Conservation (phyloP, 1,284 basidiomycete species). For the Bjerkandera adusta region DNA sequence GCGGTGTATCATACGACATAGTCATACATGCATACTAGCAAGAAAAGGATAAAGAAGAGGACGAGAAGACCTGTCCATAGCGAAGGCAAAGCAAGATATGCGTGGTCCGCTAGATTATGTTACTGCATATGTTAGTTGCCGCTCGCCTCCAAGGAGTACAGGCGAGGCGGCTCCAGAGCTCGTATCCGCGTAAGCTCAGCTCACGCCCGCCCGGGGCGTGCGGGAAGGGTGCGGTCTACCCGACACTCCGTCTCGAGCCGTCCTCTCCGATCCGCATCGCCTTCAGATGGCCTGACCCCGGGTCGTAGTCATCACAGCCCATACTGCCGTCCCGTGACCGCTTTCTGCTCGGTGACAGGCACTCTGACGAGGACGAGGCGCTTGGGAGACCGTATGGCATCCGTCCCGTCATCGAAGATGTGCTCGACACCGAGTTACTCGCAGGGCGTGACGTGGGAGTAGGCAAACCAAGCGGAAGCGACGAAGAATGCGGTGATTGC, state of each 20-base stretch:
- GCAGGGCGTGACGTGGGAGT: constrained; percentile 7
- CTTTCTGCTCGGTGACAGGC: constrained; percentile 1
- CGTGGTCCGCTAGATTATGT: no score
- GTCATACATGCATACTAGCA: no score
- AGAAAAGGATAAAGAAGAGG: no score
- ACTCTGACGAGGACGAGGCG: not conserved
- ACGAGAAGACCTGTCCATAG: no score
- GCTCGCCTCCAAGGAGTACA: no score
- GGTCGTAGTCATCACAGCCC: not conserved
- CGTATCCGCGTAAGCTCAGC: no score
- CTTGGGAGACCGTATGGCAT: constrained; percentile 1
- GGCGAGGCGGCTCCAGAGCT: no score
- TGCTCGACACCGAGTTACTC: constrained; percentile 5
- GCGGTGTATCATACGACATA: no score
- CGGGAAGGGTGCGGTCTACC: no score
- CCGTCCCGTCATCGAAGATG: not conserved
- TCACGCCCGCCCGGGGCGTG: not conserved
- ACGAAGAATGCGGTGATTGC: not conserved
- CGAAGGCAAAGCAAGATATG: no score
- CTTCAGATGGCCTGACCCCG: not conserved
- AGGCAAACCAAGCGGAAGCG: constrained; percentile 2
- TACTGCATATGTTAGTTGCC: no score
- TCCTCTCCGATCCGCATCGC: not conserved
- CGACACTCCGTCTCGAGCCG: constrained; percentile 3
- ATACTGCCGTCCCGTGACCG: constrained; percentile 6